Evolutionary conservation across 345 rosid genomes (phyloP).

Genomic region (Camelina sativa): DNA sequence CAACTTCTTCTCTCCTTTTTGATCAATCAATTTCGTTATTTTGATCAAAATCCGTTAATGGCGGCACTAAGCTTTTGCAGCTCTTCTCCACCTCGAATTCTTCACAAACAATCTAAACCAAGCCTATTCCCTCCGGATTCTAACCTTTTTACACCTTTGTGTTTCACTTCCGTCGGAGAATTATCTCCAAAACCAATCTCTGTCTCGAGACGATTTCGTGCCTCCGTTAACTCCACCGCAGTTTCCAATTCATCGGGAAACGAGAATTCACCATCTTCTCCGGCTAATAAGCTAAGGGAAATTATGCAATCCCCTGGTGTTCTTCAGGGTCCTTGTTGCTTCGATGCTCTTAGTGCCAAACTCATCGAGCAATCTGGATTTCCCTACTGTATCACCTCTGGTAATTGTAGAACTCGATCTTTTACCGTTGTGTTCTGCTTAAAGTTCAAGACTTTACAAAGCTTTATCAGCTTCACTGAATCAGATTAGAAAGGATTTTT

Average conservation of each 20-base stretch:
- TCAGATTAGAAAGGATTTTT: background rate
- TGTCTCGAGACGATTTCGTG: slow-evolving; percentile 27
- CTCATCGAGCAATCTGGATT: slow-evolving; percentile 83
- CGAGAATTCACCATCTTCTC: slow-evolving; percentile 28
- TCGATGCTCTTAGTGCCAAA: slow-evolving; percentile 93
- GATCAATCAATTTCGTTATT: background rate
- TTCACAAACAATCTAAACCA: slow-evolving; percentile 29
- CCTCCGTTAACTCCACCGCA: slow-evolving; percentile 24
- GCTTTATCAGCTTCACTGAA: slow-evolving; percentile 1
- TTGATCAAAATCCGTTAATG: slow-evolving; percentile 15
- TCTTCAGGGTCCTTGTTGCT: slow-evolving; percentile 94
- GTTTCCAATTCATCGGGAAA: slow-evolving; percentile 29
- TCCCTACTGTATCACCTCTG: slow-evolving; percentile 75
- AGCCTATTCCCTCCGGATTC: slow-evolving; percentile 7
- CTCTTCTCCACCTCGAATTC: slow-evolving; percentile 39
- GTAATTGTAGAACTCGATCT: slow-evolving; percentile 39
- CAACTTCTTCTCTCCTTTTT: background rate
- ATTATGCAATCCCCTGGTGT: slow-evolving; percentile 71
- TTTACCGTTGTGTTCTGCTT: background rate
- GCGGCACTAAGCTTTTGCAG: slow-evolving; percentile 39
- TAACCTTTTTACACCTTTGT: background rate
- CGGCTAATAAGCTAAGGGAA: slow-evolving; percentile 56
- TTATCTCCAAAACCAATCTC: slow-evolving; percentile 22
- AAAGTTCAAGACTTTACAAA: slow-evolving; percentile 23
- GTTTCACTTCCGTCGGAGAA: background rate